Evolutionary conservation across 495 filamentous ascomycete genomes (phyloP).

Genomic region (Penicillium turbatum): DNA sequence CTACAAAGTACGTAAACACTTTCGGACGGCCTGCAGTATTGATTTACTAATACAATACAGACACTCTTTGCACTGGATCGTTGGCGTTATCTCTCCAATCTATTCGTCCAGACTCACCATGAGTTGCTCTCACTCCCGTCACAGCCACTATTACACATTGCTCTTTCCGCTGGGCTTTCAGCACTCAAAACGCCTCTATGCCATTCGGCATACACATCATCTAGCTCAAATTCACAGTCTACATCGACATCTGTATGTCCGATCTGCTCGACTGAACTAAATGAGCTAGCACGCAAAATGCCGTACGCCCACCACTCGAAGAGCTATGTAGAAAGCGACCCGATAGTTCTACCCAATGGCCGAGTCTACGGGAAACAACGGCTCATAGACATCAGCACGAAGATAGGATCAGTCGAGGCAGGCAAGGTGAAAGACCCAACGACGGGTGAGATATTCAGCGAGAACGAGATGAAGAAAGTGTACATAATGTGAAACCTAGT

Average conservation of each 20-base stretch:
- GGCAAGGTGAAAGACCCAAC: constrained; percentile 78
- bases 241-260: constrained; percentile 72
- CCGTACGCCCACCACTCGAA: constrained; percentile 94
- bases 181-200: constrained; percentile 95
- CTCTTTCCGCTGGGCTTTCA: constrained; percentile 84
- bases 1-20: constrained; percentile 52
- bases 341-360: constrained; percentile 81
- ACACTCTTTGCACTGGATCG: constrained; percentile 66
- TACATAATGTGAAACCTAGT: constrained; percentile 86
- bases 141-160: constrained; percentile 83
- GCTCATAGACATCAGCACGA: constrained; percentile 70
- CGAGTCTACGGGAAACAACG: constrained; percentile 76
- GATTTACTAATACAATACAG: constrained; percentile 34
- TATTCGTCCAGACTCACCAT: constrained; percentile 84
- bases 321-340: constrained; percentile 83
- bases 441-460: constrained; percentile 61
- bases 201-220: constrained; percentile 63
- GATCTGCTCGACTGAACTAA: constrained; percentile 92
- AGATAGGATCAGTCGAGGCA: constrained; percentile 44
- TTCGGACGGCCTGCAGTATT: not conserved
- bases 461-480: constrained; percentile 72
- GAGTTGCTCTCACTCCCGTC: constrained; percentile 77
- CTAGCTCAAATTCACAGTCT: constrained; percentile 55
- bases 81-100: constrained; percentile 72
- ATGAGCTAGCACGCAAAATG: constrained; percentile 79